Conservation (phyloP, 305 asterid genomes). For the Solanum aculeatissimum region DNA sequence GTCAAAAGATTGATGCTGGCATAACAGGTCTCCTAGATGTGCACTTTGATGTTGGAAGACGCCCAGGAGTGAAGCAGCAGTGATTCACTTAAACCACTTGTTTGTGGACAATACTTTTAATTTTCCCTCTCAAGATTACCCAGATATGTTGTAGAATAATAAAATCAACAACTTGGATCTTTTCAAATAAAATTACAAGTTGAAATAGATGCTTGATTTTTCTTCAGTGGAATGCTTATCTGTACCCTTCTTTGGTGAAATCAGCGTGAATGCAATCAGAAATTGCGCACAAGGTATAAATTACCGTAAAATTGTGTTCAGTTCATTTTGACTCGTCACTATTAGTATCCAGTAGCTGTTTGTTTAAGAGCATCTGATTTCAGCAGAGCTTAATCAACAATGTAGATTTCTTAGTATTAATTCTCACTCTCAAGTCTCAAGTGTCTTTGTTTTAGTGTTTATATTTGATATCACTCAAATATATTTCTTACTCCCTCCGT, state of each 20-base stretch:
- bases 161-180: background rate
- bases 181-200: background rate
- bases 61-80: conserved; percentile 15
- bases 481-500: background rate
- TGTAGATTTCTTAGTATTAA: background rate
- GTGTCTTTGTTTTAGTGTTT: background rate
- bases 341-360: background rate
- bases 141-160: background rate
- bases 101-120: background rate
- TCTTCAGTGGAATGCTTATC: background rate
- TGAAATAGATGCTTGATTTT: background rate
- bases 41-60: conserved; percentile 64
- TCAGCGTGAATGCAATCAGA: background rate
- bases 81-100: background rate
- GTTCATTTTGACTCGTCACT: background rate
- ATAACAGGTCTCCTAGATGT: conserved; percentile 65
- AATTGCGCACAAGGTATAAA: background rate
- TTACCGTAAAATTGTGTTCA: background rate
- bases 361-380: background rate
- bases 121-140: background rate
- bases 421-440: background rate
- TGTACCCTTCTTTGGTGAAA: background rate
- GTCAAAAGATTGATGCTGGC: conserved; percentile 85
- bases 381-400: background rate
- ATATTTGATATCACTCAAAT: background rate